Percentiles rank a stretch among this genome's conserved stretches.
Conservation (phyloP, 2,329 filamentous ascomycete species). For the Ramularia endophylla region DNA sequence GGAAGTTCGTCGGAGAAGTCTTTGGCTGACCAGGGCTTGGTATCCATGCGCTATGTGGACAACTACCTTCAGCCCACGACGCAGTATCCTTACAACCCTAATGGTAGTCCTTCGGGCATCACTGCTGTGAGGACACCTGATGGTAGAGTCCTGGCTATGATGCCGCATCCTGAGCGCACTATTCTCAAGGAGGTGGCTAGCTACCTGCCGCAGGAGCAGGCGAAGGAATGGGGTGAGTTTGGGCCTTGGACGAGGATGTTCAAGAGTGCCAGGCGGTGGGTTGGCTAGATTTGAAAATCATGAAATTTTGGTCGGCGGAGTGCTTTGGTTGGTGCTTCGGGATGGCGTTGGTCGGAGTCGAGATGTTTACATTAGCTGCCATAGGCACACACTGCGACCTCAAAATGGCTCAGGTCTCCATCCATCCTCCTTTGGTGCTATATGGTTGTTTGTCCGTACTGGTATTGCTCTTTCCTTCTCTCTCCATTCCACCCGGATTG, state of each 20-base stretch:
- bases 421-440: no score
- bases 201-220: slow-evolving; percentile 60
- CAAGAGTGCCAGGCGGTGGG: slow-evolving; percentile 81
- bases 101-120: slow-evolving; percentile 76
- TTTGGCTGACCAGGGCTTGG: slow-evolving; percentile 61
- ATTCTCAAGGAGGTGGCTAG: slow-evolving; percentile 73
- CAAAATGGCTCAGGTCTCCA: no score
- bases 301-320: background rate
- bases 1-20: slow-evolving; percentile 40
- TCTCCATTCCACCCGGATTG: no score
- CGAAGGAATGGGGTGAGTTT: slow-evolving; percentile 67
- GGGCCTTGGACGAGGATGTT: slow-evolving; percentile 85
- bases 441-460: no score
- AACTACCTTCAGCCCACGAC: slow-evolving; percentile 71
- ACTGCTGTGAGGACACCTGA: slow-evolving; percentile 72
- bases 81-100: slow-evolving; percentile 82
- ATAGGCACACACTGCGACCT: no score
- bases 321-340: no score
- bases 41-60: slow-evolving; percentile 78
- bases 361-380: no score
- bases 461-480: no score
- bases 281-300: slow-evolving; percentile 46
- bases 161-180: slow-evolving; percentile 92
- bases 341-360: no score
- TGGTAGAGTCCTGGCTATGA: slow-evolving; percentile 77